Evolutionary conservation across 1,284 basidiomycete species (phyloP).

Genomic region (Uromyces viciae-fabae): DNA sequence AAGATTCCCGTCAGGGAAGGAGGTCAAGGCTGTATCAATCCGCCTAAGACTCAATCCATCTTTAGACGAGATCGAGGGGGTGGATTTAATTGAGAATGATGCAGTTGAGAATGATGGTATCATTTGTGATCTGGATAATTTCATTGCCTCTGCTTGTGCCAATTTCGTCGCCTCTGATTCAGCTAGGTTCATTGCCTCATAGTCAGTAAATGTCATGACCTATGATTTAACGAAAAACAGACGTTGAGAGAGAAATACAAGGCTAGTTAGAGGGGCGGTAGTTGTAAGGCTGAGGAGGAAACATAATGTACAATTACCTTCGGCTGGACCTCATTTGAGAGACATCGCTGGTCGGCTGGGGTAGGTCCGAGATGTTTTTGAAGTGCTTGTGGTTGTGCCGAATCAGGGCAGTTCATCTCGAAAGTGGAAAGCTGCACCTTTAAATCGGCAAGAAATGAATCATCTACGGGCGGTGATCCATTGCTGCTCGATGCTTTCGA

Average conservation of each 20-base stretch:
- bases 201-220: too few species aligned
- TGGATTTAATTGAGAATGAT: too few species aligned
- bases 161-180: not conserved
- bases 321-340: too few species aligned
- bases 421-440: not conserved
- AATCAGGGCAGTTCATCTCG: not conserved
- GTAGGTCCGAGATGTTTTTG: too few species aligned
- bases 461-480: not conserved
- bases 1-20: not conserved
- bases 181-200: too few species aligned
- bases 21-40: not conserved
- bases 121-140: too few species aligned
- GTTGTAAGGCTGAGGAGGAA: not conserved
- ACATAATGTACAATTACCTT: too few species aligned
- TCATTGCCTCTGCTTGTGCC: too few species aligned
- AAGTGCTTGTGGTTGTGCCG: not conserved
- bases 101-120: not conserved
- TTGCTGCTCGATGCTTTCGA: too few species aligned
- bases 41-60: not conserved
- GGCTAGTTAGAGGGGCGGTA: too few species aligned
- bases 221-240: not conserved
- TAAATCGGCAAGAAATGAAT: slow-evolving; percentile 4
- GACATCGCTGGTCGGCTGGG: not conserved
- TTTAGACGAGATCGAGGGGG: not conserved
- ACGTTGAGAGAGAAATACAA: not conserved